These are phyloP conservation scores for Penicillium psychrosexuale DNA, from an alignment of 2,329 filamentous ascomycete genomes.

Conservation along the genomic window DNA sequence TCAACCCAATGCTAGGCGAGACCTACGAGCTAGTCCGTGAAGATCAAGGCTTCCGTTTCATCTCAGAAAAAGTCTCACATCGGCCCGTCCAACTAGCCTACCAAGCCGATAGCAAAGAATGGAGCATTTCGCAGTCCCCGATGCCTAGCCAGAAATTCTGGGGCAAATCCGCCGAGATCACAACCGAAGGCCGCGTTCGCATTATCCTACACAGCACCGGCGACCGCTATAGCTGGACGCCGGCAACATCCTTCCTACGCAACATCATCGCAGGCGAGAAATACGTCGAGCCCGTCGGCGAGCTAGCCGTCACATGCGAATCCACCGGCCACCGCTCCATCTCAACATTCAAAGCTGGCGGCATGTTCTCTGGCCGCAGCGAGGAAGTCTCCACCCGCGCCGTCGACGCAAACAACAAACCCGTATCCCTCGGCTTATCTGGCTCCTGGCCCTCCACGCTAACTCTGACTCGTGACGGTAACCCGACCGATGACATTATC, in stretches of 20 bases:
- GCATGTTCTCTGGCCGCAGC: constrained; percentile 92
- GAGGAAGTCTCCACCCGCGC: constrained; percentile 83
- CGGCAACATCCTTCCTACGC: constrained; percentile 84
- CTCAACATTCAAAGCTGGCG: constrained; percentile 89
- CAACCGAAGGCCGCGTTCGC: constrained; percentile 82
- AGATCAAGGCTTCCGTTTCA: constrained; percentile 79
- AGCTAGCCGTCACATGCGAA: constrained; percentile 82
- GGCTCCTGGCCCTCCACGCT: constrained; percentile 85
- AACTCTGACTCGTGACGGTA: constrained; percentile 62
- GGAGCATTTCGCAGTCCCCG: constrained; percentile 85
- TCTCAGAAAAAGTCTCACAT: constrained; percentile 95
- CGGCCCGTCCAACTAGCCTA: constrained; percentile 89
- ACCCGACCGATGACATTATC: constrained; percentile 62
- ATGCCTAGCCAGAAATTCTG: constrained; percentile 95
- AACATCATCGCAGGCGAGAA: constrained; percentile 98
- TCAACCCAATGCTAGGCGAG: constrained; percentile 94
- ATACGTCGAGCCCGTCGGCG: constrained; percentile 91
- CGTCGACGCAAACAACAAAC: constrained; percentile 63
- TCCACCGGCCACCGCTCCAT: constrained; percentile 76
- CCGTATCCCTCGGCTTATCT: constrained; percentile 64
- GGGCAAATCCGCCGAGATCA: constrained; percentile 94
- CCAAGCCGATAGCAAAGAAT: constrained; percentile 80
- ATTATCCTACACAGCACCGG: constrained; percentile 71
- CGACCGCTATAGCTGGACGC: constrained; percentile 83
- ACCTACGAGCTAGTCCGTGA: constrained; percentile 90